Evolutionary conservation across 1,139 yeast species (phyloP).

Genomic region (Trichomonascaceae sp.): DNA sequence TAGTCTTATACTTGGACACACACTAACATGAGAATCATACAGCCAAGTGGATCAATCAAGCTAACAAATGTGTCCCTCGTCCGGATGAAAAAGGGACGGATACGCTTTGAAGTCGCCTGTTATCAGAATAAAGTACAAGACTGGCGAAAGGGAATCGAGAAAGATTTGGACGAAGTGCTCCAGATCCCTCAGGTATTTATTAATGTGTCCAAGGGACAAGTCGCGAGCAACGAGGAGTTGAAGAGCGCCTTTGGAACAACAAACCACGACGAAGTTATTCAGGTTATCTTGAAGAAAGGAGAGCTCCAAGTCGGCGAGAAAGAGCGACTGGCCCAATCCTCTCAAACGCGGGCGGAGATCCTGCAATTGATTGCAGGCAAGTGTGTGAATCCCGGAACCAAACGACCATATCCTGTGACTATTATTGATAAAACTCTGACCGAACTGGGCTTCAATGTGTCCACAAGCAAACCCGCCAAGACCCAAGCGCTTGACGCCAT

Average conservation of each 20-base stretch:
- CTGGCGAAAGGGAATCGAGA: constrained; percentile 79
- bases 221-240: constrained; percentile 80
- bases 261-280: constrained; percentile 58
- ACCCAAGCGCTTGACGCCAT: constrained; percentile 89
- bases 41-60: constrained; percentile 79
- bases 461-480: constrained; percentile 70
- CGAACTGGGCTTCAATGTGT: constrained; percentile 70
- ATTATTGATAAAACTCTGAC: constrained; percentile 81
- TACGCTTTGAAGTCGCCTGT: constrained; percentile 89
- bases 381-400: constrained; percentile 81
- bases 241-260: constrained; percentile 62
- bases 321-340: constrained; percentile 68
- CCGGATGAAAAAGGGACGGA: constrained; percentile 78
- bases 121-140: constrained; percentile 96
- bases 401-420: constrained; percentile 85
- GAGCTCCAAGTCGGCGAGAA: constrained; percentile 91
- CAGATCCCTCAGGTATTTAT: constrained; percentile 92
- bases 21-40: constrained; percentile 38
- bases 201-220: constrained; percentile 90
- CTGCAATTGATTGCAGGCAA: constrained; percentile 75
- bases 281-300: constrained; percentile 75
- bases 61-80: constrained; percentile 91
- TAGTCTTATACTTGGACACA: no score
- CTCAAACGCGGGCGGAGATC: constrained; percentile 72
- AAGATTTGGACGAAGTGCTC: constrained; percentile 86